Base-by-base conservation (phyloP, 2,329 filamentous ascomycete species). In the Botryotinia convoluta region DNA sequence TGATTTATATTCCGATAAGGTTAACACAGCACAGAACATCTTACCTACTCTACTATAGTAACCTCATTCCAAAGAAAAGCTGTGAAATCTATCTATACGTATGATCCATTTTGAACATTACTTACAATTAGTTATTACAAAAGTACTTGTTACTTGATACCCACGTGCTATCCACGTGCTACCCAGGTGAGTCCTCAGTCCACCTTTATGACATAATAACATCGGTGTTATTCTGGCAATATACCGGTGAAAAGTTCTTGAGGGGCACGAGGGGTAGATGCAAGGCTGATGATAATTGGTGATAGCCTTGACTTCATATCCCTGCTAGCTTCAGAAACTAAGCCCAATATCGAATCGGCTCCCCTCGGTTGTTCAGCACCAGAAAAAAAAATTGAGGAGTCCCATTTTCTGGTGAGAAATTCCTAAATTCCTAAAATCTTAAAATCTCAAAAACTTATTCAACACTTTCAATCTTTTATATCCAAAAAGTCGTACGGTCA, bases 281-380 rank as follows among this genome's bases (percentile, higher is more conserved):
- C 65, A 69, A 59, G 65, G 65, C 65, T 68, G 45, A 20, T 54
- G 35, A 54, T 16, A 29, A 22, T n/a, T 42, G 3, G n/a, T 32
- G 4, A 4, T 6, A 54, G 64, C 64, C 64, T 54, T 57, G 45
- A 48, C 12, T 26, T 32, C 2, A 20, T 0, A 6, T 1, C 64
- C 48, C 18, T 68, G 32, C 48, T 69, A 69, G 65, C 7, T 1
- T 26, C 0, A 16, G 0, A 5, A 9, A 1, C 65, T 69, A 69
- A 69, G 3, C 48, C 37, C 37, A 16, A 57, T 69, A 42, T 32
- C 18, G 65, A 69, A 32, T 69, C 9, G 65, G 18, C 65, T 37
- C 48, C 20, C 65, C 51, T 69, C 65, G 65, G 65, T 69, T 69
- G 65, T 59, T 57, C 48, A 69, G 10, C 48, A 57, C 37, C 48